Conservation (phyloP, 495 filamentous ascomycete species). For the Lepidopterella palustris region DNA sequence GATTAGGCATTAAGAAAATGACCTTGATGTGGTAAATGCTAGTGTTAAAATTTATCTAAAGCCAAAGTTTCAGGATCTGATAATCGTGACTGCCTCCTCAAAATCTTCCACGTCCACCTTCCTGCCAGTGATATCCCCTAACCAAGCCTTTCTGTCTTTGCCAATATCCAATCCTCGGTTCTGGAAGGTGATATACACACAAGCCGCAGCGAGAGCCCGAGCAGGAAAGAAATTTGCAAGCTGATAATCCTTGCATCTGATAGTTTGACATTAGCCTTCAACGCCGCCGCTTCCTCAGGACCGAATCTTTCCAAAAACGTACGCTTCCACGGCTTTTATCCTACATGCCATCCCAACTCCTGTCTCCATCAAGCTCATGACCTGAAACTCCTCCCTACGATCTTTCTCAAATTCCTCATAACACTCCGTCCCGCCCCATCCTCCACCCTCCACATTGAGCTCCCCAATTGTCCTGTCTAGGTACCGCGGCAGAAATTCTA, state of each 20-base stretch:
- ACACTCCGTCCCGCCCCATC: slow-evolving; percentile 30
- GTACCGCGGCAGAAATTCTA: slow-evolving; percentile 39
- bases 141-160: slow-evolving; percentile 26
- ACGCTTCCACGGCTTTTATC: not conserved
- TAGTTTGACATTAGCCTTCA: slow-evolving; percentile 11
- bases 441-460: slow-evolving; percentile 24
- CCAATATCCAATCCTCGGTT: slow-evolving; percentile 24
- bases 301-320: too few relatives aligned
- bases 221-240: slow-evolving; percentile 39
- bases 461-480: slow-evolving; percentile 32
- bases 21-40: too few relatives aligned
- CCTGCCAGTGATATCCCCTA: slow-evolving; percentile 32
- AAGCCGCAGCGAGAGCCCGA: slow-evolving; percentile 38
- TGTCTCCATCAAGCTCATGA: not conserved
- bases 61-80: not conserved
- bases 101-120: slow-evolving; percentile 41
- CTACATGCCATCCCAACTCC: not conserved
- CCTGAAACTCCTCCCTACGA: slow-evolving; percentile 36
- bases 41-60: not conserved
- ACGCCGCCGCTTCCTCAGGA: not conserved
- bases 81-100: slow-evolving; percentile 32
- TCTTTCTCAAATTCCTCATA: slow-evolving; percentile 32
- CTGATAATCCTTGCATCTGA: slow-evolving; percentile 32
- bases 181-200: slow-evolving; percentile 33
- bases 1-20: too few relatives aligned